These are phyloP conservation scores for Xanthoceras sorbifolium DNA, from an alignment of 345 rosid genomes.

Conservation along the genomic window DNA sequence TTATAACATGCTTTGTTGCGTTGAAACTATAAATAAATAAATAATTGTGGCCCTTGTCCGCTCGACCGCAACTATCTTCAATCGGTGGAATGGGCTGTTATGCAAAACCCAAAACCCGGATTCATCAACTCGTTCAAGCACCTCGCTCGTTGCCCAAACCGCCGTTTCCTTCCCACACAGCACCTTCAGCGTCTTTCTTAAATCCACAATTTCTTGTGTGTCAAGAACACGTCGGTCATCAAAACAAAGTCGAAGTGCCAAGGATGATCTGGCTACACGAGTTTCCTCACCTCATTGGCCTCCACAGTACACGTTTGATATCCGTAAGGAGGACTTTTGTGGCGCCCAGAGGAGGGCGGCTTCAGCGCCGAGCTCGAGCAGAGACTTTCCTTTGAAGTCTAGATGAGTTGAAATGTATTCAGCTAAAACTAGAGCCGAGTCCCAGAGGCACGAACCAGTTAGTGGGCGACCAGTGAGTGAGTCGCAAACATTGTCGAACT, in stretches of 20 bases:
- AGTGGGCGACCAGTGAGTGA: constrained; percentile 31
- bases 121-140: constrained; percentile 34
- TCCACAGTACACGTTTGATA: constrained; percentile 27
- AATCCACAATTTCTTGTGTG: constrained; percentile 22
- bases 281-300: constrained; percentile 36
- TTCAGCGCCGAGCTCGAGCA: constrained; percentile 43
- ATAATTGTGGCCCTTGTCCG: too few species aligned
- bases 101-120: constrained; percentile 28
- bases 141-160: constrained; percentile 32
- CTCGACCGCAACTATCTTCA: neutral
- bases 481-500: constrained; percentile 30
- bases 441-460: constrained; percentile 45
- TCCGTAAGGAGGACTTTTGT: constrained; percentile 32
- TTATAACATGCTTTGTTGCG: too few species aligned
- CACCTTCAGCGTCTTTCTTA: constrained; percentile 32
- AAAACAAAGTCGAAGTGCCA: constrained; percentile 35
- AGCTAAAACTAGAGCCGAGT: constrained; percentile 40
- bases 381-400: constrained; percentile 21
- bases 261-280: too few species aligned
- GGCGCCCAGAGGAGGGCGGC: constrained; percentile 41
- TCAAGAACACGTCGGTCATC: constrained; percentile 48
- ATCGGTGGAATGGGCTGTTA: neutral
- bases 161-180: constrained; percentile 14
- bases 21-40: too few species aligned
- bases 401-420: constrained; percentile 28